Evolutionary conservation across 2,329 filamentous ascomycete genomes (phyloP).

Genomic region (Monilinia vaccinii-corymbosi): DNA sequence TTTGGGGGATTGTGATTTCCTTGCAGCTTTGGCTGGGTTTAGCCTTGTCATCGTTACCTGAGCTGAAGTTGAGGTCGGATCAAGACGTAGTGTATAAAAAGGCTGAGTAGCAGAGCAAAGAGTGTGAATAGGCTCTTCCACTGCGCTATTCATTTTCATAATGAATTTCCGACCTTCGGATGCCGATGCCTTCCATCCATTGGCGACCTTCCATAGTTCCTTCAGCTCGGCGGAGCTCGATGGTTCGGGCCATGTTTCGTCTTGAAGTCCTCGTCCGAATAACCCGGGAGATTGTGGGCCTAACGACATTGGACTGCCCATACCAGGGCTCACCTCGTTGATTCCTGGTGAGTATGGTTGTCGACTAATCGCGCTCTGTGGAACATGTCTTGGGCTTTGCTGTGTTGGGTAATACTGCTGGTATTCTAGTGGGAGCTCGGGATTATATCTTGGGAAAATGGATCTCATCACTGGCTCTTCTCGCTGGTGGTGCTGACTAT

Average conservation of each 20-base stretch:
- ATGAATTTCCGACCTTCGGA: slow-evolving; percentile 52
- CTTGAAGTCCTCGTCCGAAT: slow-evolving; percentile 24
- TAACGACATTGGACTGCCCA: slow-evolving; percentile 24
- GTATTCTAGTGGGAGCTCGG: slow-evolving; percentile 52
- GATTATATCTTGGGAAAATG: slow-evolving; percentile 70
- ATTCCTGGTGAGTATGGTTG: slow-evolving; percentile 44
- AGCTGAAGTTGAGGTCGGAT: slow-evolving; percentile 55
- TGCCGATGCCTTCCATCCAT: slow-evolving; percentile 56
- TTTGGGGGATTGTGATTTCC: slow-evolving; percentile 17
- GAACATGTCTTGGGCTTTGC: slow-evolving; percentile 53
- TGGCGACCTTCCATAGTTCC: slow-evolving; percentile 58
- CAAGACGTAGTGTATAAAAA: slow-evolving; percentile 57
- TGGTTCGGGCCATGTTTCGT: slow-evolving; percentile 24
- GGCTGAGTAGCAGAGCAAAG: slow-evolving; percentile 53
- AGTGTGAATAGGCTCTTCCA: slow-evolving; percentile 56
- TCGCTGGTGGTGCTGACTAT: slow-evolving; percentile 45
- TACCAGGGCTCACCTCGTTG: slow-evolving; percentile 21
- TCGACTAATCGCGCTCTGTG: slow-evolving; percentile 55
- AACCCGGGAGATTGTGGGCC: slow-evolving; percentile 20
- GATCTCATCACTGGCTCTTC: slow-evolving; percentile 48
- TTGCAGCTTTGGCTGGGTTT: slow-evolving; percentile 46
- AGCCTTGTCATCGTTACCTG: slow-evolving; percentile 50
- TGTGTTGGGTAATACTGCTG: slow-evolving; percentile 65
- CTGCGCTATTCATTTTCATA: slow-evolving; percentile 45
- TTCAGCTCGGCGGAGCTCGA: slow-evolving; percentile 48